Percentiles rank a stretch among this genome's conserved stretches.
phyloP scores from a whole-genome alignment of 2,329 filamentous ascomycete species.

The Trichoderma asperellum region DNA sequence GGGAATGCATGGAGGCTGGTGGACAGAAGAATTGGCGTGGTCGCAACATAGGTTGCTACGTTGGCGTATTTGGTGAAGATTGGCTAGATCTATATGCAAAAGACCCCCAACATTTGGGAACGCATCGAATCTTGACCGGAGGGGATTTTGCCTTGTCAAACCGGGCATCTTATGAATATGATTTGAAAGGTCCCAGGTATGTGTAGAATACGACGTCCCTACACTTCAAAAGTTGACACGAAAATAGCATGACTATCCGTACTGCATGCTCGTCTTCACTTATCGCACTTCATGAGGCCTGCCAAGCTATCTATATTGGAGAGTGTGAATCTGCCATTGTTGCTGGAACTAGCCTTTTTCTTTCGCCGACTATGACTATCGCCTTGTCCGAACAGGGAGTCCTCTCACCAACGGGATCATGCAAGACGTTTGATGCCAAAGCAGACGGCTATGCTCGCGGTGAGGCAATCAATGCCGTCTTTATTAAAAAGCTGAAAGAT shows the following conservation, averaged over 20 bases:
- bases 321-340: conserved; percentile 40
- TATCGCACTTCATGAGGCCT: conserved; percentile 43
- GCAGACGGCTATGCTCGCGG: conserved; percentile 57
- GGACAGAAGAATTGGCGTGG: conserved; percentile 37
- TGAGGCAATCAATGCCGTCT: conserved; percentile 51
- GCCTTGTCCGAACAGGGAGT: conserved; percentile 43
- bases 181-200: conserved; percentile 41
- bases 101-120: conserved; percentile 32
- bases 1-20: conserved; percentile 37
- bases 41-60: conserved; percentile 37
- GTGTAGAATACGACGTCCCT: neutral
- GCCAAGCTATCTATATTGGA: conserved; percentile 36
- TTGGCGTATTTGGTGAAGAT: conserved; percentile 40
- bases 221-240: neutral
- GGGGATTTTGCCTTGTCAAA: conserved; percentile 40
- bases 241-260: conserved; percentile 38
- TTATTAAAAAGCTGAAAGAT: conserved; percentile 51
- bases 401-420: conserved; percentile 41
- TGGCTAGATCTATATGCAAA: conserved; percentile 33
- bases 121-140: conserved; percentile 34
- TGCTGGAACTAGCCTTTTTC: conserved; percentile 39
- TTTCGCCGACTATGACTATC: conserved; percentile 35
- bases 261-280: conserved; percentile 48
- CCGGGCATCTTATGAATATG: conserved; percentile 40
- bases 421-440: conserved; percentile 46